Evolutionary conservation across 1,139 yeast genomes (phyloP), one percentile per base, ranked within the genome.

Genomic region (Taiozyma sp.): DNA sequence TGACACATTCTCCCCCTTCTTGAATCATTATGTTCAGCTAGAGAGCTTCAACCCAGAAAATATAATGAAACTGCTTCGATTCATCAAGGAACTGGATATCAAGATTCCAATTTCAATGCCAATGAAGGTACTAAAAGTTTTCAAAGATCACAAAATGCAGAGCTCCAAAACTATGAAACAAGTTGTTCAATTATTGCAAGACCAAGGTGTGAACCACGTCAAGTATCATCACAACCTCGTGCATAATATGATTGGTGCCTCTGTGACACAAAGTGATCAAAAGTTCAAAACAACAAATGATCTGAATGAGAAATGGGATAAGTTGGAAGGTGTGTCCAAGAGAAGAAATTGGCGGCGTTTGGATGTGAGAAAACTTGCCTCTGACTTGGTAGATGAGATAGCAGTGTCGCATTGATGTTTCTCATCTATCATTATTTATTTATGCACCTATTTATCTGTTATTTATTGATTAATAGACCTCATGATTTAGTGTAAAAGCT

Each of bases 1-100:
- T 40, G 56, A 54, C 19, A 54, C 56, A 1, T 50, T 56, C 43
- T 42, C 50, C 7, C 58, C 57, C 4, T 30, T 55, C 8, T 13
- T 56, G 16, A 35, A 22, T 3, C 49, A 55, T 45, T 51, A 46
- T 34, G 43, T 47, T 9, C 22, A 35, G 2, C 14, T 49, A 1
- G n/a, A 39, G 8, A 16, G 29, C 3, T 52, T 56, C 11, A 43
- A 50, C 3, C 53, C 56, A 3, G 14, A 29, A 4, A 46, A 43
- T 28, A n/a, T 53, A 13, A 21, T 49, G 6, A 21, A 16, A 11
- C n/a, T 50, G 3, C 52, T 56, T 10, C 24, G 44, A 6, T 6
- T 29, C 4, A 46, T 51, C 49, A 39, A 40, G 2, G 11, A 47
- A 3, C 42, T 37, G 8, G n/a, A 32, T 1, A 44, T 53, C 1